Evolutionary conservation across 2,329 filamentous ascomycete species (phyloP), one percentile per base, ranked within the genome.

Genomic region (Penicillium crustosum): DNA sequence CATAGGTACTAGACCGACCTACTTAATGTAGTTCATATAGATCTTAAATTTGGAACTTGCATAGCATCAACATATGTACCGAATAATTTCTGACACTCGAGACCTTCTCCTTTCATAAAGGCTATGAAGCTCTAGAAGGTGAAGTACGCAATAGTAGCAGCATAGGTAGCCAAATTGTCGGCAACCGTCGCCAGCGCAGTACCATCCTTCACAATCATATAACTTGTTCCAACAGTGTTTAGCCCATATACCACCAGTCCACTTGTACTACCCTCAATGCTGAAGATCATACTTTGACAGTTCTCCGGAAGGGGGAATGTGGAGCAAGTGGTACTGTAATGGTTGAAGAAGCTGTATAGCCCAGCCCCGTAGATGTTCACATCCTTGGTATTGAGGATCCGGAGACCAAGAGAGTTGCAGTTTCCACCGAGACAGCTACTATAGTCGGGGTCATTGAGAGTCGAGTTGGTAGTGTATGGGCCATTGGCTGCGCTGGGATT

Each of bases 271-370:
- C 76, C 77, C 50, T 81, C 79, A 15, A 83, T 66, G 41, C 74
- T 77, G 55, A 82, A 71, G 15, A 83, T 82, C n/a, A 75, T 65
- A 38, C 70, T 75, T 70, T 84, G 82, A 56, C 82, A 84, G 2
- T 71, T 60, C 8, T 76, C 73, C 1, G 73, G 70, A 8, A 70
- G 67, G 9, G 73, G 74, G 54, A 72, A 69, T 35, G 74, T 66
- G 4, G 75, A 76, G 66, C 78, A 81, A 1, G 65, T 63, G 0
- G 77, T 79, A 58, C 68, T 78, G 69, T 84, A 83, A 63, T 82
- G 75, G 62, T 81, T 75, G 69, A 84, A 84, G 72, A 84, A 84
- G 19, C 75, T 78, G 72, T 84, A 84, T 6, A 82, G 64, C 1
- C 82, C 82, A 0, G 78, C 81, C 17, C 82, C 82, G 61, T 83